These are phyloP conservation scores for Camelina sativa DNA, from an alignment of 345 rosid species.

Conservation along the genomic window DNA sequence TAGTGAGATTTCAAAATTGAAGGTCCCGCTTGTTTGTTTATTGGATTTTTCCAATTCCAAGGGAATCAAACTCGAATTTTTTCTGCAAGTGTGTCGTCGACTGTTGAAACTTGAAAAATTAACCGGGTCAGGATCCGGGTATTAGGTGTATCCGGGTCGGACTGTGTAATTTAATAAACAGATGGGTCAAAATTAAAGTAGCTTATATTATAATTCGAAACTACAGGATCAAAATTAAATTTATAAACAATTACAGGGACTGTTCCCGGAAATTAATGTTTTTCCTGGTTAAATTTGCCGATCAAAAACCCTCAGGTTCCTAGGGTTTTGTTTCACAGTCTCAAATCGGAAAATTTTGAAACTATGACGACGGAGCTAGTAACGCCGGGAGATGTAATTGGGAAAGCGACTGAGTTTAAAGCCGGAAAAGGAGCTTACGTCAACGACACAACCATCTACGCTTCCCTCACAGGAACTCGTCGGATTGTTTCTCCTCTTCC, in stretches of 20 bases:
- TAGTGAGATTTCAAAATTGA: background rate
- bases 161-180: background rate
- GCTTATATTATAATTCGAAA: background rate
- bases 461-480: conserved; percentile 77
- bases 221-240: background rate
- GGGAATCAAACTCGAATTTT: background rate
- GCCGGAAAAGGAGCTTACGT: conserved; percentile 84
- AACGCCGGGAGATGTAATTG: conserved; percentile 86
- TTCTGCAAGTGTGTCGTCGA: conserved; percentile 15
- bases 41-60: conserved; percentile 14
- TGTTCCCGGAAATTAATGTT: background rate
- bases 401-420: conserved; percentile 60
- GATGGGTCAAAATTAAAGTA: background rate
- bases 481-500: conserved; percentile 54
- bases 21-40: conserved; percentile 32
- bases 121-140: conserved; percentile 12
- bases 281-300: conserved; percentile 3
- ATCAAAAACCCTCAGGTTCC: background rate
- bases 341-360: conserved; percentile 2
- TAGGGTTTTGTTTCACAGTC: conserved; percentile 23
- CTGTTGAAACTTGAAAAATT: conserved; percentile 15
- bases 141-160: background rate
- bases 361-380: conserved; percentile 51
- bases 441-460: conserved; percentile 65
- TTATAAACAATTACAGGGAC: conserved; percentile 24